A percentile compares a stretch with the other conserved stretches of the same genome.
phyloP scores from a whole-genome alignment of 2,329 filamentous ascomycete genomes.

The Cryphonectria japonica region DNA sequence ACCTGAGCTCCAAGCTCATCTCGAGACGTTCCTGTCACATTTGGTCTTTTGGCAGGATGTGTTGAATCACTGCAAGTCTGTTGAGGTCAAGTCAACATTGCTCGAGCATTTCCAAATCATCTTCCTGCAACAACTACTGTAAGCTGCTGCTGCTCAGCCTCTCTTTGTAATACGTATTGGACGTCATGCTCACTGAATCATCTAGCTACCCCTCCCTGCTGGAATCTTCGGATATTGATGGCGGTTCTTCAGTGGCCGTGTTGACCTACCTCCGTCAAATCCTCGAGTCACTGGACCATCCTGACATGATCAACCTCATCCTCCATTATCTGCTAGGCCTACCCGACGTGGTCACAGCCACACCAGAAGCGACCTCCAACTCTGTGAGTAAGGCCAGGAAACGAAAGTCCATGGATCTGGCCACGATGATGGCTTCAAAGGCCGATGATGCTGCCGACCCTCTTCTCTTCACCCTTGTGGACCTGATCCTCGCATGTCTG shows the following conservation, averaged over 20 bases:
- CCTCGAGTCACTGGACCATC: constrained; percentile 87
- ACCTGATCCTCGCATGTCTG: constrained; percentile 84
- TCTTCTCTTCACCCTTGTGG: constrained; percentile 88
- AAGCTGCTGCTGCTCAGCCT: constrained; percentile 41
- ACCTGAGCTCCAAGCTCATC: constrained; percentile 77
- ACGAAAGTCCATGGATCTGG: constrained; percentile 85
- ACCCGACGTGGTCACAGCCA: constrained; percentile 57
- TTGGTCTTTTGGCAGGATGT: constrained; percentile 98
- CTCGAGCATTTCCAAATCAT: constrained; percentile 97
- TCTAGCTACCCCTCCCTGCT: constrained; percentile 87
- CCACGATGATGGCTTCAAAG: constrained; percentile 76
- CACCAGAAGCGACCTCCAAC: constrained; percentile 47
- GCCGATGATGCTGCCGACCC: constrained; percentile 77
- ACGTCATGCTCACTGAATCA: constrained; percentile 19
- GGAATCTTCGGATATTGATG: constrained; percentile 95
- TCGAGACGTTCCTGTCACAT: constrained; percentile 93
- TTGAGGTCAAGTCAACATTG: constrained; percentile 88
- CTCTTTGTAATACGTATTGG: not conserved
- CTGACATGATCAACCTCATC: constrained; percentile 92
- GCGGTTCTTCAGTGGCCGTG: constrained; percentile 94
- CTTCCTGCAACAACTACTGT: constrained; percentile 93
- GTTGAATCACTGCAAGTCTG: constrained; percentile 89
- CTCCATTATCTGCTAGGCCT: constrained; percentile 89
- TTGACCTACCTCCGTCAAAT: constrained; percentile 91
- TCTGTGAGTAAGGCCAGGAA: constrained; percentile 72